Evolutionary conservation across 148 eudicot genomes (phyloP), one percentile per base, ranked within the genome.

Genomic region (Diospyros lotus): DNA sequence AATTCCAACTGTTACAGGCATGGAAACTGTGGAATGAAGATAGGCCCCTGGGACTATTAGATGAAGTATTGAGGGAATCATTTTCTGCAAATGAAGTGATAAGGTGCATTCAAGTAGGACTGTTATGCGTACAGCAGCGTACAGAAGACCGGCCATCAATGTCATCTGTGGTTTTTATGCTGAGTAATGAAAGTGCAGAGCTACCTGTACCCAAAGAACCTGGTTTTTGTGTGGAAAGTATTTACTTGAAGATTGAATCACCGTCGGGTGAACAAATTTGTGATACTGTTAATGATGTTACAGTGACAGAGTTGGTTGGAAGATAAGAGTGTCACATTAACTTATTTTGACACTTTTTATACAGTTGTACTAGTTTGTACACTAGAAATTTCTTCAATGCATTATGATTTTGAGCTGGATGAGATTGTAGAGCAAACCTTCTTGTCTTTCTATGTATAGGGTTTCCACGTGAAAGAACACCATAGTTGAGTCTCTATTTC

Each of bases 1-100:
- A 51, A 50, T 17, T 40, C 38, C 1, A 52, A 69, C 38, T 38
- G 40, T 3, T 43, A 2, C 40, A 72, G 75, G 66, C 80, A 64
- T 77, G 84, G 84, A 73, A 61, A 64, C 48, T 73, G 12, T 78
- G 81, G 81, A 58, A 4, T 11, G 81, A 74, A 71, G 73, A 72
- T n/a, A 77, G 4, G 9, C 51, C 73, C 12, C 38, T 3, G 5
- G 50, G 52, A 15, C 51, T 62, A 45, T 13, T 61, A 28, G 53
- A 76, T 62, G 13, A 8, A 69, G 15, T 39, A 11, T 11, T 60
- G 2, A 60, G 17, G 14, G 41, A 48, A 9, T 69, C 59, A 11
- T 76, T 46, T 59, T 0, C 61, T 2, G 6, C 17, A n/a, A 2
- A 41, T 9, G 70, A 65, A 65, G 62, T 74, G 28, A 10, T 39